Base-by-base conservation (phyloP, 2,329 filamentous ascomycete species). In the Colletotrichum tamarilloi region DNA sequence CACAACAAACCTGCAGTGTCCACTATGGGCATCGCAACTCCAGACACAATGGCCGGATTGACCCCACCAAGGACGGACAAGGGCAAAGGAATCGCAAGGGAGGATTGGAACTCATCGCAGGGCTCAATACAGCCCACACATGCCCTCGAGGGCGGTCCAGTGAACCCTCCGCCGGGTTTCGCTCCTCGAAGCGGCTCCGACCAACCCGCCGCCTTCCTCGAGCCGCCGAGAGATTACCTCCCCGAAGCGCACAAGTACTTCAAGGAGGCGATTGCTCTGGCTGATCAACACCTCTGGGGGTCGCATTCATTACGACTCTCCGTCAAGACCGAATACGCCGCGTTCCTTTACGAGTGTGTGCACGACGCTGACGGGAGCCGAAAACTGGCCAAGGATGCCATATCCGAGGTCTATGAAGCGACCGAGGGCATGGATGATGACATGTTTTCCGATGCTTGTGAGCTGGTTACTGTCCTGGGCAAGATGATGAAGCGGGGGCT, bases 351-450 rank as follows among this genome's bases (percentile, higher is more conserved):
- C 85, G 97, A 98, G 80, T 98, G 96, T 79, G 88, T 94, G 2
- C 94, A 97, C 80, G 95, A 98, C 77, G 87, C 90, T 59, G 92
- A 95, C 26, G 91, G 87, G 46, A 95, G 94, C 64, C 89, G 95
- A 38, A 89, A 90, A 67, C 83, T 98, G 16, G 96, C 97, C 12
- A 93, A 94, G 78, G 89, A 92, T 49, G 94, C 95, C 3, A 97
- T 98, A 74, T 89, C 93, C 55, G 95, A 98, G 77, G 96, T 98
- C 1, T 98, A 98, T 80, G 93, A 95, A 70, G 95, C 95, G 1
- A 92, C 93, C 66, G 95, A 98, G 82, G 94, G 94, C 24, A 96
- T 98, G 91, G 94, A 97, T 72, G 95, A 98, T 79, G 95, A 97
- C 76, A 97, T 97, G 86, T 99, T 98, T 80, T 91, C 93, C 76